Evolutionary conservation across 2,329 filamentous ascomycete species (phyloP).

Genomic region (Lachnellula occidentalis): DNA sequence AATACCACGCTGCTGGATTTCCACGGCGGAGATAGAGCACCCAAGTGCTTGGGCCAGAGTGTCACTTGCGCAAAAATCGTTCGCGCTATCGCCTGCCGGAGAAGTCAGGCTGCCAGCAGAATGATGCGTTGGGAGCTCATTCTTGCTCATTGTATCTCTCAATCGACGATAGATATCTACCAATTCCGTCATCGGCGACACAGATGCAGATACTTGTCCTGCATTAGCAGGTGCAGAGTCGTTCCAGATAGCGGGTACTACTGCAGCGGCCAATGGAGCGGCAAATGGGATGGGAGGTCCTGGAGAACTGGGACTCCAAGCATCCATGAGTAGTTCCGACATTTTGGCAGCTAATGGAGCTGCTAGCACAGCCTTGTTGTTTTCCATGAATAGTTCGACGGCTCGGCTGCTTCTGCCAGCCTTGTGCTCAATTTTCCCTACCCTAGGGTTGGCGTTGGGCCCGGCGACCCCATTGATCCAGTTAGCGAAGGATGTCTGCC

Average conservation of each 20-base stretch:
- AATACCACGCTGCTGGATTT: constrained; percentile 86
- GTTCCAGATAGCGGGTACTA: constrained; percentile 22
- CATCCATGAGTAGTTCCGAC: constrained; percentile 27
- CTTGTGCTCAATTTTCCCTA: constrained; percentile 11
- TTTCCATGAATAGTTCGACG: constrained; percentile 23
- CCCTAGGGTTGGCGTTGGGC: constrained; percentile 4
- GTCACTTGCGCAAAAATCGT: constrained; percentile 50
- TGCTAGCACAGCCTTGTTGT: constrained; percentile 23
- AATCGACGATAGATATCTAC: constrained; percentile 55
- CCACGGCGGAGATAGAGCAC: constrained; percentile 78
- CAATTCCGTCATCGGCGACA: constrained; percentile 46
- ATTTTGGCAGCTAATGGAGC: constrained; percentile 20
- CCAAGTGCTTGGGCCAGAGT: constrained; percentile 64
- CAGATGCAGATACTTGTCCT: constrained; percentile 34
- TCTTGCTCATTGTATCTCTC: constrained; percentile 51
- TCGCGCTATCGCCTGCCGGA: constrained; percentile 17
- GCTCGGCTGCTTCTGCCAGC: constrained; percentile 9
- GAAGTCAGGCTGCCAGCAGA: constrained; percentile 1
- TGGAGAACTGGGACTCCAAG: constrained; percentile 27
- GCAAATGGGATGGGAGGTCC: constrained; percentile 5
- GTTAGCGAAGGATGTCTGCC: constrained; percentile 53
- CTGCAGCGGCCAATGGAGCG: constrained; percentile 25
- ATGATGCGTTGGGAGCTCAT: constrained; percentile 43
- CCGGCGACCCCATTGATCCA: constrained; percentile 20
- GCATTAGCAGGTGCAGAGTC: constrained; percentile 36